phyloP scores from a whole-genome alignment of 805 yeast genomes.

The Ogataea populi-albae region DNA sequence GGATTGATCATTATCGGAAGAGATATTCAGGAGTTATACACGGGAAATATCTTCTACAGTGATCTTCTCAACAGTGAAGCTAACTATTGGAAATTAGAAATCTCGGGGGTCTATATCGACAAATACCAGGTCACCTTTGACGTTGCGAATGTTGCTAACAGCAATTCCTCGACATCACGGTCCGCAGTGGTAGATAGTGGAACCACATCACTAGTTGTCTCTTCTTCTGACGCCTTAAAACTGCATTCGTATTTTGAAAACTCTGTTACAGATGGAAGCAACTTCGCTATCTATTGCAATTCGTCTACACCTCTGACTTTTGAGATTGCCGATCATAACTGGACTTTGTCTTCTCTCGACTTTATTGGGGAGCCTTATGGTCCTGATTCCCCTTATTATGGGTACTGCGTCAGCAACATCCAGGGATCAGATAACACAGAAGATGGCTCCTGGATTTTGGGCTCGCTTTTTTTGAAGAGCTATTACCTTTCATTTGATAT shows the following conservation, averaged over 20 bases:
- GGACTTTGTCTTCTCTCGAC: conserved; percentile 41
- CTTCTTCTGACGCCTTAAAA: conserved; percentile 50
- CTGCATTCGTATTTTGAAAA: conserved; percentile 51
- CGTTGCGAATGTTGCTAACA: conserved; percentile 20
- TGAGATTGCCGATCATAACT: conserved; percentile 42
- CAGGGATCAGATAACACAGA: conserved; percentile 49
- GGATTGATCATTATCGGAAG: conserved; percentile 47
- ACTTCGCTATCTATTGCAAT: conserved; percentile 59
- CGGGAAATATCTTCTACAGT: conserved; percentile 41
- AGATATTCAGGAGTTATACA: conserved; percentile 35
- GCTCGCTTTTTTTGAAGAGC: conserved; percentile 56
- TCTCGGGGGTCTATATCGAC: conserved; percentile 38
- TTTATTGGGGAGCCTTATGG: conserved; percentile 51
- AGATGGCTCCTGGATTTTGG: conserved; percentile 55
- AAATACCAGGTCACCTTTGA: conserved; percentile 33
- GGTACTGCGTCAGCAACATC: conserved; percentile 62
- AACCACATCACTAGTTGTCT: conserved; percentile 58
- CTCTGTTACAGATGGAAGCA: conserved; percentile 57
- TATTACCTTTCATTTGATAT: conserved; percentile 59
- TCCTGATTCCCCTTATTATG: conserved; percentile 33
- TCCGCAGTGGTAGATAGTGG: conserved; percentile 61
- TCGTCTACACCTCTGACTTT: conserved; percentile 41
- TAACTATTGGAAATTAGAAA: conserved; percentile 51
- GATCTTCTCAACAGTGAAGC: conserved; percentile 31
- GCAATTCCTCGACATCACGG: conserved; percentile 28